Evolutionary conservation across 108 stramenopile species (phyloP).

Genomic region (Schizochytrium sp.): DNA sequence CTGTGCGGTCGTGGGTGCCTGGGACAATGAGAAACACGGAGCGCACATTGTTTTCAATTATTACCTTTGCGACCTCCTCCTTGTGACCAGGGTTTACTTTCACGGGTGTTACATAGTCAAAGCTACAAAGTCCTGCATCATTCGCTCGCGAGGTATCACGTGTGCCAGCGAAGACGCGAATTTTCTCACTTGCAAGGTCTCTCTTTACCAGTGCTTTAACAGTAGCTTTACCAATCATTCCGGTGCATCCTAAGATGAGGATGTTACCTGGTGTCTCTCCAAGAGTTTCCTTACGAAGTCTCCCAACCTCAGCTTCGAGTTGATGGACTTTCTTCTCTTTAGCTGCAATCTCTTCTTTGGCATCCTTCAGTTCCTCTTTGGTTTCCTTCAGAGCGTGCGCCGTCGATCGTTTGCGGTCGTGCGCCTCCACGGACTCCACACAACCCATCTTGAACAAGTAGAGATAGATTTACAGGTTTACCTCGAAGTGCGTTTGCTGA

Average conservation of each 20-base stretch:
- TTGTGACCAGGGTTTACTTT: neutral
- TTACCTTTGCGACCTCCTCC: conserved; percentile 7
- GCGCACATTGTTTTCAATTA: neutral
- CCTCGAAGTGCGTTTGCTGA: too few species aligned
- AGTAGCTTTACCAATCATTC: neutral
- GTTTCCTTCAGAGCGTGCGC: neutral
- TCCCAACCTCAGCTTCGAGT: neutral
- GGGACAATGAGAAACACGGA: conserved; percentile 23
- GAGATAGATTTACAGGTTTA: too few species aligned
- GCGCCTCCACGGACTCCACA: too few species aligned
- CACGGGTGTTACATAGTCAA: neutral
- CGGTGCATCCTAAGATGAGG: conserved; percentile 23
- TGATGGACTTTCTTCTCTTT: neutral
- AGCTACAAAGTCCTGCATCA: neutral
- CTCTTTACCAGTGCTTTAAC: neutral
- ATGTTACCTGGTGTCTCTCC: neutral
- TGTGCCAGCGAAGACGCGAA: neutral
- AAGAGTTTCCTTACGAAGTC: neutral
- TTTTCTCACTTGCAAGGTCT: neutral
- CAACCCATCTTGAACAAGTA: too few species aligned
- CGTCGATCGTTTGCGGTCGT: too few species aligned
- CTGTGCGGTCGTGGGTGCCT: neutral
- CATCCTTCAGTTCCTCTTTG: neutral
- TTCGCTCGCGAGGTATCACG: conserved; percentile 13
- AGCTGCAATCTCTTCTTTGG: neutral